A percentile compares a stretch with the other conserved stretches of the same genome.
Conservation (phyloP, 2,329 filamentous ascomycete species). For the Fusarium sp. region DNA sequence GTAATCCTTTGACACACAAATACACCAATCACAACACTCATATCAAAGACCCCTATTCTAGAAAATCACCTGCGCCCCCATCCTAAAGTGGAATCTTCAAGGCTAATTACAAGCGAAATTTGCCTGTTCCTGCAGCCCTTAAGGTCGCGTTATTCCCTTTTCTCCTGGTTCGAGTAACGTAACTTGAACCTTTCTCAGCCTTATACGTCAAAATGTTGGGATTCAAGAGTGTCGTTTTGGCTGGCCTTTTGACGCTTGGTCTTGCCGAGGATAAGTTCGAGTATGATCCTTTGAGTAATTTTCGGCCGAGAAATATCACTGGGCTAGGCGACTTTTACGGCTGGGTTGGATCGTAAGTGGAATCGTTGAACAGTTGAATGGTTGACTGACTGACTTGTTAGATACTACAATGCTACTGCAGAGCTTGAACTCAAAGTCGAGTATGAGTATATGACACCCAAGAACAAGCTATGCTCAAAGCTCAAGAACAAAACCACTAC, state of each 20-base stretch:
- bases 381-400: background rate
- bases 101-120: background rate
- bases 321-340: background rate
- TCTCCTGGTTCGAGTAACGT: background rate
- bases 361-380: too few relatives aligned
- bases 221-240: background rate
- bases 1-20: background rate
- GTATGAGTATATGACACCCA: background rate
- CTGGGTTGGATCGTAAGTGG: conserved; percentile 15
- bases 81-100: background rate
- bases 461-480: background rate
- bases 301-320: background rate
- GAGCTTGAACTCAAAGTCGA: background rate
- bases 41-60: background rate
- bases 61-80: background rate
- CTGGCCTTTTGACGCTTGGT: background rate
- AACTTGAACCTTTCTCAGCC: background rate
- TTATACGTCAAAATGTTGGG: background rate
- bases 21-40: background rate
- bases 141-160: background rate
- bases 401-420: conserved; percentile 16
- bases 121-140: background rate
- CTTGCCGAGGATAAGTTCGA: background rate
- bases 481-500: background rate
- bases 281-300: conserved; percentile 2